Evolutionary conservation across 208 protist genomes (phyloP).

Genomic region (Herpetomonas samuelpessoai): DNA sequence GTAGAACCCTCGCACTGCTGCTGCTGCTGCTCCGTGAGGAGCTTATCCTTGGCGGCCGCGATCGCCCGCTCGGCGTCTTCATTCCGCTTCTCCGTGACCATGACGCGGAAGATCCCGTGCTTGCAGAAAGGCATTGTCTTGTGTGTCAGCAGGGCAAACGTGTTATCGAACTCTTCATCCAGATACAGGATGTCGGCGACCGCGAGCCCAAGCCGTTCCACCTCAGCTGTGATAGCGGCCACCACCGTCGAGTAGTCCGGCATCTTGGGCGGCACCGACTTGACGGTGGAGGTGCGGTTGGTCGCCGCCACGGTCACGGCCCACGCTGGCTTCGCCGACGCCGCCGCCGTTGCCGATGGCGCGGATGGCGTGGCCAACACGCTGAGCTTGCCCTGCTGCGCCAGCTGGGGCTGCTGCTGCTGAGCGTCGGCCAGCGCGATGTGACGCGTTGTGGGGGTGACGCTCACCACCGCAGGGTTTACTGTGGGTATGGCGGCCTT

Average conservation of each 20-base stretch:
- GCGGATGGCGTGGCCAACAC: no score
- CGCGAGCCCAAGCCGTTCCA: neutral
- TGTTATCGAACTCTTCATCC: constrained; percentile 7
- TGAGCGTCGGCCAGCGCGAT: neutral
- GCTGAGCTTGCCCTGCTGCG: neutral
- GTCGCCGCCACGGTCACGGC: neutral
- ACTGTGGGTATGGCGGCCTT: no score
- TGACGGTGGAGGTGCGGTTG: no score
- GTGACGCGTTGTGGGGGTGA: neutral
- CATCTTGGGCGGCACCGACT: no score
- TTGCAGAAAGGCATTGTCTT: constrained; percentile 3
- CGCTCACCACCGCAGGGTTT: neutral
- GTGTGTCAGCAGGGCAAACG: constrained; percentile 17
- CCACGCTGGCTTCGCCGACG: neutral
- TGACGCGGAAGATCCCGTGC: constrained; percentile 2
- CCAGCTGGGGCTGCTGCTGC: neutral
- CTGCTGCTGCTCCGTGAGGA: neutral
- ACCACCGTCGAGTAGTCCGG: constrained; percentile 6
- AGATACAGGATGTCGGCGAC: constrained; percentile 14
- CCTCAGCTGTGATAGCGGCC: constrained; percentile 3
- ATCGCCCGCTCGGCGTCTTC: neutral
- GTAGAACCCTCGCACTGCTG: neutral
- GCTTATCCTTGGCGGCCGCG: neutral
- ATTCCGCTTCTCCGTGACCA: constrained; percentile 1
- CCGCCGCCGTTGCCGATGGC: no score